A percentile compares a stretch with the other conserved stretches of the same genome.
phyloP scores from a whole-genome alignment of 306 rosid genomes.

The Boehmeria nivea region DNA sequence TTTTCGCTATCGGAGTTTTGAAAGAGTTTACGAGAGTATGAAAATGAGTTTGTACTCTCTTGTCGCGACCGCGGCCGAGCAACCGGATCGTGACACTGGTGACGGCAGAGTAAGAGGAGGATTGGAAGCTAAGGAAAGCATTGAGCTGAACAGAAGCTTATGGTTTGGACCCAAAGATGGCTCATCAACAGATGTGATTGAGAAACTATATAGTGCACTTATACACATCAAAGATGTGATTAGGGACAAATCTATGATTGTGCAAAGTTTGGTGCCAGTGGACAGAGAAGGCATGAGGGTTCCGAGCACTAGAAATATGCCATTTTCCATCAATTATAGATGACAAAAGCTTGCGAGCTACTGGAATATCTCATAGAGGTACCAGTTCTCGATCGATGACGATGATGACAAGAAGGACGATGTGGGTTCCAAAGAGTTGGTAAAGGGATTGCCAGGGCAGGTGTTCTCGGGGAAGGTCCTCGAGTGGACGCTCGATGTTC shows the following conservation, averaged over 20 bases:
- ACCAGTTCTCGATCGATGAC: conserved; percentile 41
- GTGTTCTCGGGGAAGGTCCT: conserved; percentile 73
- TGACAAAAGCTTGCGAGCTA: conserved; percentile 58
- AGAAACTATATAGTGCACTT: conserved; percentile 60
- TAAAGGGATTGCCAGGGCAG: conserved; percentile 74
- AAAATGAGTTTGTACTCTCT: too few species aligned
- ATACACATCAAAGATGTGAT: conserved; percentile 45
- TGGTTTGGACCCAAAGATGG: conserved; percentile 51
- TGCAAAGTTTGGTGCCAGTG: conserved; percentile 84
- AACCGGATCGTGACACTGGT: too few species aligned
- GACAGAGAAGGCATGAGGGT: conserved; percentile 53
- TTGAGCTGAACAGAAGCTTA: conserved; percentile 39
- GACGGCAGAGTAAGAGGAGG: too few species aligned
- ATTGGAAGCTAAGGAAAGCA: conserved; percentile 5
- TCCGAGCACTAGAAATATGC: conserved; percentile 53
- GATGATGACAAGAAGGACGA: conserved; percentile 46
- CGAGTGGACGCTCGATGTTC: conserved; percentile 98
- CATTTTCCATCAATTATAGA: conserved; percentile 43
- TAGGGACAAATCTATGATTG: conserved; percentile 62
- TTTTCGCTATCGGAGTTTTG: too few species aligned
- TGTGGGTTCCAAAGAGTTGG: conserved; percentile 41
- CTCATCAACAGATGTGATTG: conserved; percentile 43
- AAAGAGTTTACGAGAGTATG: too few species aligned
- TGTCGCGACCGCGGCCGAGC: too few species aligned
- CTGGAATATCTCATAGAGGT: conserved; percentile 52